Base-by-base conservation (phyloP, 306 rosid genomes). In the Dalbergia cochinchinensis region DNA sequence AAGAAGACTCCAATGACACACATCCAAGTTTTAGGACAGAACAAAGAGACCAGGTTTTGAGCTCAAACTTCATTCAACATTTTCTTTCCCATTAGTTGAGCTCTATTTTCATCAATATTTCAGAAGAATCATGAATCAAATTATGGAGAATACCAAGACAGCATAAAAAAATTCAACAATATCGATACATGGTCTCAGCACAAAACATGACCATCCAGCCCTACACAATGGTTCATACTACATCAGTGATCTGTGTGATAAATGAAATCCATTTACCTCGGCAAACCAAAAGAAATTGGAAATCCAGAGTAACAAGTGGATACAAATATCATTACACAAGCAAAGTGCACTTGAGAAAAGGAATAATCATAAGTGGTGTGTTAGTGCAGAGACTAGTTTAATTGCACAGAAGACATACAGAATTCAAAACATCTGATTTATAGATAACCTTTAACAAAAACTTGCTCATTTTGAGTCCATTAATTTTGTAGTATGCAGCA, bases 391-490 rank as follows among this genome's bases (percentile, higher is more conserved):
- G 13, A 44, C 64, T 35, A 55, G 54, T 31, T 74, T 68, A 69
- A 74, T 22, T 69, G 64, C 78, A 48, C 61, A 62, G 13, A 69
- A 54, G 20, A 85, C 39, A 58, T 20, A 78, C 61, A 47, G 62
- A 79, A 45, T 48, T 45, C 55, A 53, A 61, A 58, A 22, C 16
- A 47, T 22, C 10, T 26, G 31, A 68, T 14, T 22, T 14, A 69
- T 11, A n/a, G 53, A 55, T 44, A 63, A n/a, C 11, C 16, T 73
- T 18, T 33, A 69, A 45, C 72, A 22, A 41, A 18, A 51, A 72
- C 61, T 61, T 44, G 26, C 64, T 41, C 12, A 76, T 51, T 55
- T 16, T 26, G 50, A 55, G 59, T n/a, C 16, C 15, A 71, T 50
- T 50, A 50, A 66, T 53, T 73, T 66, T 48, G 61, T 66, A 18